Base-by-base conservation (phyloP, 495 filamentous ascomycete species). In the Penicillium mononematosum region DNA sequence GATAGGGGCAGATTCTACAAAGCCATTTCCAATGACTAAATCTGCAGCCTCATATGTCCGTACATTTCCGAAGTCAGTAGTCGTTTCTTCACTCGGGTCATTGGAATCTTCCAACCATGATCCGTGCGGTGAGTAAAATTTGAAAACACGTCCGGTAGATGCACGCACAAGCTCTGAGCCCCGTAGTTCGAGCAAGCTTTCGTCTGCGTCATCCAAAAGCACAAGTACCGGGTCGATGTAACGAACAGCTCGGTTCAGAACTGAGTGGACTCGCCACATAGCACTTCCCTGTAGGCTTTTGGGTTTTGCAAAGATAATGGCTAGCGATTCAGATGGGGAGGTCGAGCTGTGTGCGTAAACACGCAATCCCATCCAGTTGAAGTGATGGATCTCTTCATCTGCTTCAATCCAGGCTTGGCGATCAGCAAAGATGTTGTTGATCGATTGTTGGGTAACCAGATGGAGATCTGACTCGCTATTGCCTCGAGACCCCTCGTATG, bases 211-310 rank as follows among this genome's bases (percentile, higher is more conserved):
- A 3, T 69, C 44, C 5, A 65, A 41, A 29, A 34, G 8, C 1
- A 71, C 31, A n/a, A 68, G 31, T 0, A 73, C 59, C 0, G 71
- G 70, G 42, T 75, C 72, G 12, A 75, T 22, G 42, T 53, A 68
- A 4, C 9, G 9, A 1, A 17, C 42, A 0, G 71, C 70, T 3
- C 59, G 47, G 11, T 38, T 38, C 8, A 72, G 22, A 17, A 69
- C 54, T 0, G 61, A 48, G 2, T 39, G 4, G 0, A 66, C 8
- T 3, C 70, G 55, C 24, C 44, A 46, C 6, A 61, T 53, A 0
- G 56, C 58, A 7, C 32, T 32, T 2, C 27, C 31, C 3, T 31
- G 4, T 2, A 56, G 60, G 5, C 52, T 11, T 22, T 70, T 74
- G 10, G 66, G 65, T 0, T 46, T 20, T 7, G 58, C 43, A 4